These are phyloP conservation scores for Phytophthora cactorum DNA, from an alignment of 352 stramenopile species.

Conservation along the genomic window DNA sequence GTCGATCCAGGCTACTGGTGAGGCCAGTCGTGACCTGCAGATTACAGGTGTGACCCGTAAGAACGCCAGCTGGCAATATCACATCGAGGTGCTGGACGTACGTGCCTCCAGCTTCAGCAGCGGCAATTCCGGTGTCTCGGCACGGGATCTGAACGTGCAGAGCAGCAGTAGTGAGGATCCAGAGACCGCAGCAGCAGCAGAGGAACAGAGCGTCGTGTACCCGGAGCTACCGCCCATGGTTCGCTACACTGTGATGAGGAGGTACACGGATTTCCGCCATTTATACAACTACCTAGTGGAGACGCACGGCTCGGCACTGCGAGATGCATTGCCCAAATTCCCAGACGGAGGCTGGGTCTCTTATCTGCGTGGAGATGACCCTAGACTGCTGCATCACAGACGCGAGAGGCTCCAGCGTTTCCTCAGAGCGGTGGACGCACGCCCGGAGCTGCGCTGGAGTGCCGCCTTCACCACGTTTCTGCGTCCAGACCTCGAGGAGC, in stretches of 20 bases:
- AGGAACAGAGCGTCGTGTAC: slow-evolving; percentile 34
- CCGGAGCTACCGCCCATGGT: slow-evolving; percentile 68
- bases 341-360: slow-evolving; percentile 74
- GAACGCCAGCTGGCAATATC: slow-evolving; percentile 75
- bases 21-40: slow-evolving; percentile 63
- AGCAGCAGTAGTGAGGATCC: neutral
- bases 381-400: slow-evolving; percentile 70
- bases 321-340: slow-evolving; percentile 66
- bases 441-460: slow-evolving; percentile 66
- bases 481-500: slow-evolving; percentile 56
- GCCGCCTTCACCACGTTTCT: slow-evolving; percentile 67
- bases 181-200: neutral
- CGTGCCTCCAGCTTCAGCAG: slow-evolving; percentile 39
- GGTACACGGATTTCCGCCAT: slow-evolving; percentile 82
- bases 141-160: slow-evolving; percentile 4
- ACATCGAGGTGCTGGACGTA: slow-evolving; percentile 82
- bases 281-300: slow-evolving; percentile 68
- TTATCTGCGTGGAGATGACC: slow-evolving; percentile 77
- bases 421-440: slow-evolving; percentile 62
- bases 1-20: slow-evolving; percentile 19
- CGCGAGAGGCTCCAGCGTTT: slow-evolving; percentile 71
- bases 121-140: slow-evolving; percentile 11
- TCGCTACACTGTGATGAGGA: slow-evolving; percentile 79
- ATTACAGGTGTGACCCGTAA: slow-evolving; percentile 78
- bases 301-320: slow-evolving; percentile 45